Conservation (phyloP, 1,284 basidiomycete species). For the Cryptococcus neoformans region DNA sequence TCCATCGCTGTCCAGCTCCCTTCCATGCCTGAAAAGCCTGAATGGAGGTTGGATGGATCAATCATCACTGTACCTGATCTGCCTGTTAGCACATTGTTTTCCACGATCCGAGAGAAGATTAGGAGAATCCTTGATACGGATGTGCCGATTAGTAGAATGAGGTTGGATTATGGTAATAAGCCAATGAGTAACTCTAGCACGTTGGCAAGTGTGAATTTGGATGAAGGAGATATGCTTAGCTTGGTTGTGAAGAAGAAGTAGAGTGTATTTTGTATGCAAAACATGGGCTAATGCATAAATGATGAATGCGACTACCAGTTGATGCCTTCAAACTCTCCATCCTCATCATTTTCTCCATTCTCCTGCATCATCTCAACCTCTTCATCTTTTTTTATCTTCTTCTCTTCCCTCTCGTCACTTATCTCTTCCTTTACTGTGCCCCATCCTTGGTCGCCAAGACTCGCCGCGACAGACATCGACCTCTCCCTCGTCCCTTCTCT, state of each 20-base stretch:
- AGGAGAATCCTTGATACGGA: slow-evolving; percentile 69
- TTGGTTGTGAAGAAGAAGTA: slow-evolving; percentile 67
- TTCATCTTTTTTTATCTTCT: slow-evolving; percentile 2
- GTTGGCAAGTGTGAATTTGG: slow-evolving; percentile 81
- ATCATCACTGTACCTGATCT: slow-evolving; percentile 72
- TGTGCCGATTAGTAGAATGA: slow-evolving; percentile 70
- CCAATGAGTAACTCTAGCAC: slow-evolving; percentile 80
- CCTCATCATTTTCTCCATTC: background rate
- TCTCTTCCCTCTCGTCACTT: background rate
- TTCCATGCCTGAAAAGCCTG: slow-evolving; percentile 68
- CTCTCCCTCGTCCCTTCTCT: background rate
- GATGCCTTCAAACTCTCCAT: background rate
- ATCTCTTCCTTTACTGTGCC: background rate
- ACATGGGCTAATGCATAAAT: background rate
- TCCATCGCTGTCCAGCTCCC: slow-evolving; percentile 79
- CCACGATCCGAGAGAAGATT: slow-evolving; percentile 81
- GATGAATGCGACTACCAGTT: background rate
- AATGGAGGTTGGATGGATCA: slow-evolving; percentile 85
- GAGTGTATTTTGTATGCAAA: background rate
- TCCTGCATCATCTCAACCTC: slow-evolving; percentile 2
- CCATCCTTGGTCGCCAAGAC: background rate
- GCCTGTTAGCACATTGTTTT: slow-evolving; percentile 74
- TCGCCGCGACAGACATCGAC: background rate
- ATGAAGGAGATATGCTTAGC: slow-evolving; percentile 76
- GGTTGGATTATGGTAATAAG: slow-evolving; percentile 71